These are phyloP conservation scores for Hyaloscypha hepaticicola DNA, from an alignment of 495 filamentous ascomycete species.

Conservation along the genomic window DNA sequence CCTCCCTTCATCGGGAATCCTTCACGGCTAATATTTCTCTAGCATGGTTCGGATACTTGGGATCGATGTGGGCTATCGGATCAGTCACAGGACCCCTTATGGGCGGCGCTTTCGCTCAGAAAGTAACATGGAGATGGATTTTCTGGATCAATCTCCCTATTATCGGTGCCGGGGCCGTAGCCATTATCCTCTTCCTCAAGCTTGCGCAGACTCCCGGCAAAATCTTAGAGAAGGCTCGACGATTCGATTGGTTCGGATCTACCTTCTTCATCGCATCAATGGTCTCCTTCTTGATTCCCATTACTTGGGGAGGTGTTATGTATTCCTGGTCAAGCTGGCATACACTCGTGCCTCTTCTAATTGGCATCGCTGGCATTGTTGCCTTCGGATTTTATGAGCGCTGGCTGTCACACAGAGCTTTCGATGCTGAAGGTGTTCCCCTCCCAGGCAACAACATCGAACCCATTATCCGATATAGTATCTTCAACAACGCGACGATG, in stretches of 20 bases:
- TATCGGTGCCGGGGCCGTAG: constrained; percentile 38
- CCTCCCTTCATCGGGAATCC: constrained; percentile 43
- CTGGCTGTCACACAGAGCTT: constrained; percentile 36
- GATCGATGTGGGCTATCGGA: constrained; percentile 63
- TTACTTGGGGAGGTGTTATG: constrained; percentile 47
- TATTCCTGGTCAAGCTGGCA: constrained; percentile 53
- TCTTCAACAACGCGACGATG: constrained; percentile 46
- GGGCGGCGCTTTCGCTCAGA: constrained; percentile 66
- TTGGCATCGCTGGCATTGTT: constrained; percentile 48
- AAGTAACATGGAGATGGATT: constrained; percentile 60
- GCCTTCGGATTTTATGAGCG: constrained; percentile 50
- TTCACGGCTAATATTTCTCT: constrained; percentile 7
- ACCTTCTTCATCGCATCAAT: constrained; percentile 50
- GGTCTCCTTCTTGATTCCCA: constrained; percentile 48
- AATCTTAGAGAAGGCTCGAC: constrained; percentile 43
- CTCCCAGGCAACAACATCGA: constrained; percentile 29
- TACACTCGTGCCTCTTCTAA: constrained; percentile 55
- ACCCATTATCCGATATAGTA: constrained; percentile 45
- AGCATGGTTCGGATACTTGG: constrained; percentile 36
- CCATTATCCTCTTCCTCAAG: constrained; percentile 42
- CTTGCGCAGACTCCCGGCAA: constrained; percentile 33
- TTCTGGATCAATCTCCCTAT: constrained; percentile 48
- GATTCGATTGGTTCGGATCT: constrained; percentile 61
- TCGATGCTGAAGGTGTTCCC: constrained; percentile 19
- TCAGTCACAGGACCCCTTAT: constrained; percentile 67